Evolutionary conservation across 306 rosid genomes (phyloP).

Genomic region (Albizia julibrissin): DNA sequence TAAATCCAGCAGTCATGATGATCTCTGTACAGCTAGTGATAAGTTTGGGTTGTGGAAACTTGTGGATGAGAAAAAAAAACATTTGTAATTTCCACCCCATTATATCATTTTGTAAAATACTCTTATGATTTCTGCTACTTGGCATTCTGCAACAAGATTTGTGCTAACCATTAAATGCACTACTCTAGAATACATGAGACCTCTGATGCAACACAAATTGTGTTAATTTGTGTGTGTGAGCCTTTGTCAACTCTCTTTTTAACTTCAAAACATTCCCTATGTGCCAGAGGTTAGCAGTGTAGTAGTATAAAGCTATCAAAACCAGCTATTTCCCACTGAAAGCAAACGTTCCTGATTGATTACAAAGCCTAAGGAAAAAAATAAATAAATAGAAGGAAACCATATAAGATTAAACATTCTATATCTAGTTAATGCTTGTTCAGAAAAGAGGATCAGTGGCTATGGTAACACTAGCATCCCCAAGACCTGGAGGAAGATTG

Average conservation of each 20-base stretch:
- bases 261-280: not conserved
- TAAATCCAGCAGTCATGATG: constrained; percentile 1
- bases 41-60: constrained; percentile 1
- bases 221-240: not conserved
- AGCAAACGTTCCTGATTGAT: constrained; percentile 16
- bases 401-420: not conserved
- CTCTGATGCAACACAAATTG: not conserved
- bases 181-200: not conserved
- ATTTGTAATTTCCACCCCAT: not conserved
- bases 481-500: constrained; percentile 49
- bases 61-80: not conserved
- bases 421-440: constrained; percentile 28
- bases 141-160: constrained; percentile 20
- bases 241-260: not conserved
- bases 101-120: not conserved
- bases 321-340: not conserved
- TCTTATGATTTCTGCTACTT: not conserved
- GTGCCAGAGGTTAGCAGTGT: constrained; percentile 5
- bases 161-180: constrained; percentile 8
- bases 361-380: not conserved
- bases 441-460: constrained; percentile 54
- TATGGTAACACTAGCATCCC: constrained; percentile 46
- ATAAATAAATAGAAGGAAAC: not conserved
- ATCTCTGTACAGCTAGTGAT: constrained; percentile 3
- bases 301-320: constrained; percentile 4